Base-by-base conservation (phyloP, 1,284 basidiomycete species). In the Cryptococcus jaspeensis region DNA sequence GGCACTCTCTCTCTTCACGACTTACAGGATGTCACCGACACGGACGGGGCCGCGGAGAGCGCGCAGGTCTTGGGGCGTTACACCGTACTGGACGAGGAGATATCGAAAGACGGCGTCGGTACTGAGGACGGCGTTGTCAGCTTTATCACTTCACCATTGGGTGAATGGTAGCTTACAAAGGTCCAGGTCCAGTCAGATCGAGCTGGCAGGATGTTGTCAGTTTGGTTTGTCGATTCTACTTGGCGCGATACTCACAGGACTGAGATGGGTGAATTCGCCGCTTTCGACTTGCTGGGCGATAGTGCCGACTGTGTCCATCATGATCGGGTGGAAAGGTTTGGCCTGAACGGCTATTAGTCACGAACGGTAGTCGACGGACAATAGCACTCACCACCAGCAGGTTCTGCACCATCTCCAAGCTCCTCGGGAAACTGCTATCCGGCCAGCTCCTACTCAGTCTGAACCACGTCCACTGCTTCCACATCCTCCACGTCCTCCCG, bases 1-100 rank as follows among this genome's bases (percentile, higher is more conserved):
- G n/a, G n/a, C n/a, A n/a, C n/a, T n/a, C n/a, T n/a, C n/a, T n/a
- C n/a, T n/a, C n/a, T n/a, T n/a, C n/a, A n/a, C n/a, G n/a, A 62
- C 65, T 63, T 40, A 69, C 66, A 73, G 25, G n/a, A 74, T 65
- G 45, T 74, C 72, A 20, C 72, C 72, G 6, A 74, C 52, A 25
- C 65, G 56, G 3, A 69, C 63, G 0, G 69, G 67, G 1, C 63
- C 61, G 1, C 49, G 42, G 9, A 69, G 53, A 18, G 52, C 43
- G 2, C 62, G 56, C 15, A 74, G 54, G 35, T 69, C 52, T 2
- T 57, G 48, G 2, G 69, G 68, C 1, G 65, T 65, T n/a, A 70
- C 62, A n/a, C 68, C 72, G 41, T 70, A 71, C 6, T 69, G 65
- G 1, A 69, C 66, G 4, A 70, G 56, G 1, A 72, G 64, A 47